Evolutionary conservation across 225 moss, liverwort and hornwort species (phyloP).

Genomic region (Anthoceros angustus): DNA sequence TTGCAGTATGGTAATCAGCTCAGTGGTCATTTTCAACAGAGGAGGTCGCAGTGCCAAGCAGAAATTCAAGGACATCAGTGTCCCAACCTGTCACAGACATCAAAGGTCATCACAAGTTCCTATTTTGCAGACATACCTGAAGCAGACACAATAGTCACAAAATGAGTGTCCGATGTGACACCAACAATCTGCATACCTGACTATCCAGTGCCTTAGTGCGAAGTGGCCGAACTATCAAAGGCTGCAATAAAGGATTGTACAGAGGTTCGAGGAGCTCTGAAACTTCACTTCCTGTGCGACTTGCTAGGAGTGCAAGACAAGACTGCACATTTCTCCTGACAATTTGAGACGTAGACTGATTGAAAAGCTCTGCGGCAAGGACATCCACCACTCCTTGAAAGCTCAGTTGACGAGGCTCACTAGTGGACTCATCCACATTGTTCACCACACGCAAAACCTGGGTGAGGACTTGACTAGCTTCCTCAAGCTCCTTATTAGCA

Average conservation of each 20-base stretch:
- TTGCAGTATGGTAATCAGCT: conserved; percentile 81
- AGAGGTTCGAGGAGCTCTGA: conserved; percentile 92
- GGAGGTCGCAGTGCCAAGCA: conserved; percentile 94
- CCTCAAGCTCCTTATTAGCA: conserved; percentile 96
- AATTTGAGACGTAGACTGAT: conserved; percentile 77
- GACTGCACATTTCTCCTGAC: conserved; percentile 98
- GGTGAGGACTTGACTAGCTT: conserved; percentile 93
- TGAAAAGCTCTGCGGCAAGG: conserved; percentile 92
- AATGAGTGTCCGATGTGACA: too few species aligned
- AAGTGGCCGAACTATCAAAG: conserved; percentile 71
- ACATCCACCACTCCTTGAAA: conserved; percentile 98
- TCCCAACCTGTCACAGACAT: conserved; percentile 56
- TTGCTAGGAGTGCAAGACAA: conserved; percentile 88
- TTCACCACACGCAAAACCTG: conserved; percentile 97
- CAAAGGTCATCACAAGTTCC: too few species aligned
- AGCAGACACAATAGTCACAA: too few species aligned
- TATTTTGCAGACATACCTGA: too few species aligned
- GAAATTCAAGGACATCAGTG: conserved; percentile 93
- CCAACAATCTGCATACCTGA: conserved; percentile 30
- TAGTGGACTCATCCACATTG: conserved; percentile 96
- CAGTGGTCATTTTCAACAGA: conserved; percentile 86
- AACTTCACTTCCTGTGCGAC: conserved; percentile 98
- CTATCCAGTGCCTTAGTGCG: conserved; percentile 97
- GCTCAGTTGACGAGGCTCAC: conserved; percentile 76
- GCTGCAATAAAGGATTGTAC: conserved; percentile 70